Evolutionary conservation across 2,329 filamentous ascomycete species (phyloP).

Genomic region (Helicocarpus griseus): DNA sequence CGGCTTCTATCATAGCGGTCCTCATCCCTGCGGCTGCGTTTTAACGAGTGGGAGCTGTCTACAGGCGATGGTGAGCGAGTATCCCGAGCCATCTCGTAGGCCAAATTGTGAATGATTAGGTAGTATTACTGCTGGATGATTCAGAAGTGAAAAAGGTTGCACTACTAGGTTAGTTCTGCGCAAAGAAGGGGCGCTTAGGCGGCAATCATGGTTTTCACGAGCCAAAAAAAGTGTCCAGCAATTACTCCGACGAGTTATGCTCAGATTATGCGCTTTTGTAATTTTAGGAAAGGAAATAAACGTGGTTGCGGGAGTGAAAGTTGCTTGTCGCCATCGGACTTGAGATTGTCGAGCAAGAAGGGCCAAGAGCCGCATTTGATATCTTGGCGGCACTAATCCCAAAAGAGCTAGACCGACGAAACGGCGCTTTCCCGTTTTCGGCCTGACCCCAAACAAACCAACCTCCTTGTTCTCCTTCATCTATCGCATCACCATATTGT

Average conservation of each 20-base stretch:
- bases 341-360: neutral
- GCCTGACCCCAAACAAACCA: conserved; percentile 7
- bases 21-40: conserved; percentile 48
- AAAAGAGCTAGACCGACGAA: conserved; percentile 10
- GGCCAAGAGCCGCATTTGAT: neutral
- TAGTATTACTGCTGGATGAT: conserved; percentile 32
- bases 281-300: neutral
- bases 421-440: conserved; percentile 7
- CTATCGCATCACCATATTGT: neutral
- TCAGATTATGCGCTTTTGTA: neutral
- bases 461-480: conserved; percentile 4
- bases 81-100: conserved; percentile 52
- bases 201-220: neutral
- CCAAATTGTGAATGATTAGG: conserved; percentile 39
- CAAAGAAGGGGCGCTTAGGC: neutral
- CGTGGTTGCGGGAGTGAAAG: neutral
- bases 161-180: neutral
- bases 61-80: conserved; percentile 85
- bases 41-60: conserved; percentile 71
- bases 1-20: conserved; percentile 43
- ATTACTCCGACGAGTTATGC: neutral
- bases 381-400: conserved; percentile 14
- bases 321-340: neutral
- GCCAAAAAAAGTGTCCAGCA: neutral
- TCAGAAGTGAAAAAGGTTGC: neutral